Conservation (phyloP, 345 rosid species). For the Fremontodendron californicum region DNA sequence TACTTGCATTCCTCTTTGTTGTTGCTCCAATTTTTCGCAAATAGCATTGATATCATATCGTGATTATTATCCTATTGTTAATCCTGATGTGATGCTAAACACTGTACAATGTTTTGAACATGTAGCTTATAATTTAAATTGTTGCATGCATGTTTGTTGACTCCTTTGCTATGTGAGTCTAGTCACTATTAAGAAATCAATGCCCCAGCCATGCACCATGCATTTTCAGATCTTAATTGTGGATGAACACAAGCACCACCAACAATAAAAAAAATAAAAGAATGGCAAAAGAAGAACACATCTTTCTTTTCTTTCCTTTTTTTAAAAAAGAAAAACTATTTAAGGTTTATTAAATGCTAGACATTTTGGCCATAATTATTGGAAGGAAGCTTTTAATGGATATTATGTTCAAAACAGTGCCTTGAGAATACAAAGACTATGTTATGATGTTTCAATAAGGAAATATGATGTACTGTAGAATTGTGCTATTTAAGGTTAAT, state of each 20-base stretch:
- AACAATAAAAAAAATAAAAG: neutral
- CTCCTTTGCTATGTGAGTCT: neutral
- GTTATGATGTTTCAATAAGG: neutral
- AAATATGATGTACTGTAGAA: neutral
- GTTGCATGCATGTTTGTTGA: neutral
- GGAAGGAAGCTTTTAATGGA: neutral
- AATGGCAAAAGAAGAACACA: neutral
- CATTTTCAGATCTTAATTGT: neutral
- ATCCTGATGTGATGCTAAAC: conserved; percentile 5
- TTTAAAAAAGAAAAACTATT: neutral
- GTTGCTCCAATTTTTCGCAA: neutral
- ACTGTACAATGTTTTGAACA: neutral
- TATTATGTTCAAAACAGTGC: neutral
- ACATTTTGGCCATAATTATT: neutral
- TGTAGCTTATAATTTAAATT: neutral
- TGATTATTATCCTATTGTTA: neutral
- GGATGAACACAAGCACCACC: neutral
- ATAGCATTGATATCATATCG: neutral
- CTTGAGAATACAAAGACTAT: neutral
- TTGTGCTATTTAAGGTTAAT: neutral
- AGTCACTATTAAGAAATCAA: neutral
- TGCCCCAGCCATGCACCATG: neutral
- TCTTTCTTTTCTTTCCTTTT: neutral
- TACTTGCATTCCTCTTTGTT: conserved; percentile 3
- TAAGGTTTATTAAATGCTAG: neutral